Percentiles rank a stretch among this genome's conserved stretches.
phyloP scores from a whole-genome alignment of 1,284 basidiomycete genomes.

The Boletus smithii region DNA sequence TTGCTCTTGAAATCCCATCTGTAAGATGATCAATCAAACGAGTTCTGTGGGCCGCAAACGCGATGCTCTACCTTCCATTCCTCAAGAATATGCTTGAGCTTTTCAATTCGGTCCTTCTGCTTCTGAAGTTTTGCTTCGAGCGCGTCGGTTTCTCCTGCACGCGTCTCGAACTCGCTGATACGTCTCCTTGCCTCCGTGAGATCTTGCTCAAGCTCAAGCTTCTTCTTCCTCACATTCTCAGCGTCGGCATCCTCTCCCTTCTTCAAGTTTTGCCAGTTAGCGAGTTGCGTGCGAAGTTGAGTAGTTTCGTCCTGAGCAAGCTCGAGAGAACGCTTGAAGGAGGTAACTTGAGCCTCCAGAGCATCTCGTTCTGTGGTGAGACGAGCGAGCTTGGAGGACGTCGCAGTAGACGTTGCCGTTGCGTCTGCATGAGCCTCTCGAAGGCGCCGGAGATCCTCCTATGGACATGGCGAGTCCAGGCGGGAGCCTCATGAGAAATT shows the following conservation, averaged over 20 bases:
- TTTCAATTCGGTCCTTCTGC: slow-evolving; percentile 42
- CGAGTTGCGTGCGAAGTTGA: slow-evolving; percentile 59
- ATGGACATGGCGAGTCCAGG: too few species aligned
- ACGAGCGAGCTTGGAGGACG: slow-evolving; percentile 53
- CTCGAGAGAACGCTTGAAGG: slow-evolving; percentile 52
- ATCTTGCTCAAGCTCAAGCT: slow-evolving; percentile 54
- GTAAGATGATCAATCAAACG: slow-evolving; percentile 16
- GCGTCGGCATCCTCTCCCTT: slow-evolving; percentile 57
- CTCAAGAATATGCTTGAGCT: slow-evolving; percentile 40
- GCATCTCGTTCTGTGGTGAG: slow-evolving; percentile 55
- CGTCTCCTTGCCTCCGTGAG: slow-evolving; percentile 47
- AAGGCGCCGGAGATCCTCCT: slow-evolving; percentile 45
- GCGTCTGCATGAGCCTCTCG: slow-evolving; percentile 48
- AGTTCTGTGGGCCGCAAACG: not conserved
- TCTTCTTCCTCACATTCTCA: slow-evolving; percentile 52
- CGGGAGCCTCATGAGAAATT: not conserved
- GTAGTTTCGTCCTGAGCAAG: slow-evolving; percentile 54
- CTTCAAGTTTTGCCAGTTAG: slow-evolving; percentile 66
- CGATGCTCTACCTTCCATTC: slow-evolving; percentile 42
- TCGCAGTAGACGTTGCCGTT: slow-evolving; percentile 44
- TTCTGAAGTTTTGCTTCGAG: slow-evolving; percentile 37
- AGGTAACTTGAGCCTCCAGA: slow-evolving; percentile 47
- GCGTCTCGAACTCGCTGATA: slow-evolving; percentile 41
- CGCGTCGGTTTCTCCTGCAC: slow-evolving; percentile 16
- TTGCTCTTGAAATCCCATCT: slow-evolving; percentile 37